Conservation (phyloP, 306 rosid species). For the Ziziphus jujuba region DNA sequence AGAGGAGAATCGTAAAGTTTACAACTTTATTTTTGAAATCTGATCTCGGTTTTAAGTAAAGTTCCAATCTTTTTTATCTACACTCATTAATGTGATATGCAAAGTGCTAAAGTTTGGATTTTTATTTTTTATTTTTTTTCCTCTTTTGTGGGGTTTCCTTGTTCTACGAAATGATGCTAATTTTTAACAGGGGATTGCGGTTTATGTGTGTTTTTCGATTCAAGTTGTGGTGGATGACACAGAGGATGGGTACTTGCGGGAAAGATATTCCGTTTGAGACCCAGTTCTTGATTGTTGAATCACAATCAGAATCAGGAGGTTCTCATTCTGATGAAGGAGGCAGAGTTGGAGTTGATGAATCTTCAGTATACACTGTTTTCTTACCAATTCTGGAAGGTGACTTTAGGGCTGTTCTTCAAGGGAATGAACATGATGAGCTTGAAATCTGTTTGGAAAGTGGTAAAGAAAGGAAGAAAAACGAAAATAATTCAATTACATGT, state of each 20-base stretch:
- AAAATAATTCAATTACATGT: background rate
- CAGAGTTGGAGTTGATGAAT: conserved; percentile 31
- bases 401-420: conserved; percentile 93
- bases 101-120: background rate
- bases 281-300: conserved; percentile 79
- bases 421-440: conserved; percentile 73
- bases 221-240: conserved; percentile 99
- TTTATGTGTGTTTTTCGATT: conserved; percentile 84
- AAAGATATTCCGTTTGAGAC: conserved; percentile 82
- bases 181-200: conserved; percentile 59
- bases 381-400: conserved; percentile 94
- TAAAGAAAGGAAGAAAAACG: conserved; percentile 11
- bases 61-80: background rate
- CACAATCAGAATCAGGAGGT: conserved; percentile 18
- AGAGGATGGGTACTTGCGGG: conserved; percentile 81
- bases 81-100: background rate
- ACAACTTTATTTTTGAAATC: no score
- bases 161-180: background rate
- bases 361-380: conserved; percentile 61
- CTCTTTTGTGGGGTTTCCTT: background rate
- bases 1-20: background rate
- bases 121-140: background rate
- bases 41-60: no score
- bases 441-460: conserved; percentile 97
- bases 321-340: conserved; percentile 43